Base-by-base conservation (phyloP, 768 basidiomycete species). In the Lyophyllum atratum region DNA sequence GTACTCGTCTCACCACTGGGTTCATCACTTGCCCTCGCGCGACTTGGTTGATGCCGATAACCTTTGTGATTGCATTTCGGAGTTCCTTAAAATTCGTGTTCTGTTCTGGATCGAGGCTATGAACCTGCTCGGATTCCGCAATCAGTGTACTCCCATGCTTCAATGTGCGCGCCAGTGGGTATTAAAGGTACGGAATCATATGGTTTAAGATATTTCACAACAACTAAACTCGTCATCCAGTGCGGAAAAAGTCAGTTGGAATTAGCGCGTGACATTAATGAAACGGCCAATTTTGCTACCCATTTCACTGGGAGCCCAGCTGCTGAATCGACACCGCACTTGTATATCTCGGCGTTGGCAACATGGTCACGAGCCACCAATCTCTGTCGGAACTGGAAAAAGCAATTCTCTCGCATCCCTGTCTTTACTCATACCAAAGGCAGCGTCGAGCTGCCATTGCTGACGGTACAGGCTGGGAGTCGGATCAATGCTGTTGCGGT, bases 21-120 rank as follows among this genome's bases (percentile, higher is more conserved):
- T n/a, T 29, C n/a, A 44, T 1, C 58, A 59, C 17, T n/a, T 54
- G 15, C 9, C 37, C 15, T 4, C 1, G 33, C 21, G 4, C 14
- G 15, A 6, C 9, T 4, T 14, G 15, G 9, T 4, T 14, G 14
- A 39, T 15, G 4, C 6, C 11, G 14, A 39, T 12, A 14, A 39
- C 14, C 15, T 39, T 28, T 21, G 24, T 3, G 29, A 9, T 21
- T 7, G n/a, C 11, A 47, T 64, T 34, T 8, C 34, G 6, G 39
- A 62, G 1, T 64, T 68, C 25, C 53, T 67, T 21, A 22, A 49
- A 25, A 39, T 67, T 29, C 57, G 37, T 42, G 56, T 60, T 0
- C 58, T 70, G 3, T 66, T 70, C 52, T 70, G 66, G 68, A 68
- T 68, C 31, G 66, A 70, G 48, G 63, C 64, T 15, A 70, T 70